Base-by-base conservation (phyloP, 2,329 filamentous ascomycete species). In the Cadophora gregata region DNA sequence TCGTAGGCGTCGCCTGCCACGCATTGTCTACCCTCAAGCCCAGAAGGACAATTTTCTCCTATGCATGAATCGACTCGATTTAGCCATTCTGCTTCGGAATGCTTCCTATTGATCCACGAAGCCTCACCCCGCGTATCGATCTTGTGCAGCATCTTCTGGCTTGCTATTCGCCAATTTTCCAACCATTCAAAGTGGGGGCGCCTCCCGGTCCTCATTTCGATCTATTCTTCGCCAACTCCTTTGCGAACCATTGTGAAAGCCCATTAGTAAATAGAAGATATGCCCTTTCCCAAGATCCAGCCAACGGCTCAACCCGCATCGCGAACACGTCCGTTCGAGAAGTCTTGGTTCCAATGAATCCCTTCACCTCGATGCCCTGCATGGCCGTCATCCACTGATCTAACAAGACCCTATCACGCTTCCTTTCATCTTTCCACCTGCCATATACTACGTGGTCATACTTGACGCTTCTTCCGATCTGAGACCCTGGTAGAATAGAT, bases 81-180 rank as follows among this genome's bases (percentile, higher is more conserved):
- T 29, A 51, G 24, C 25, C 25, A 16, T 53, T 31, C 27, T 25
- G 8, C 27, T 25, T 19, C 50, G 50, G 50, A 25, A 53, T 53
- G 10, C 50, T 53, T 53, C 50, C 50, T 53, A 53, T 53, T 53
- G 50, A 53, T n/a, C 50, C 50, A 31, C 50, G 50, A 53, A 27
- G 4, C 27, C 50, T 53, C 50, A 9, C 27, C 6, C n/a, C 27
- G 16, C n/a, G 9, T 53, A 27, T 24, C 27, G 14, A 27, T 53
- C 25, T 19, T n/a, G 14, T 8, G 27, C 50, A 53, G 27, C 12
- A 53, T 53, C 27, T 31, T 9, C 14, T 31, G 14, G 25, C 50
- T n/a, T 53, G 3, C 50, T 53, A 53, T 53, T 53, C 50, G 50
- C 16, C 50, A 53, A 53, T 53, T 29, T 25, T 27, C n/a, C 25